Evolutionary conservation across 2,329 filamentous ascomycete genomes (phyloP).

Genomic region (Aureobasidium leucospermi): DNA sequence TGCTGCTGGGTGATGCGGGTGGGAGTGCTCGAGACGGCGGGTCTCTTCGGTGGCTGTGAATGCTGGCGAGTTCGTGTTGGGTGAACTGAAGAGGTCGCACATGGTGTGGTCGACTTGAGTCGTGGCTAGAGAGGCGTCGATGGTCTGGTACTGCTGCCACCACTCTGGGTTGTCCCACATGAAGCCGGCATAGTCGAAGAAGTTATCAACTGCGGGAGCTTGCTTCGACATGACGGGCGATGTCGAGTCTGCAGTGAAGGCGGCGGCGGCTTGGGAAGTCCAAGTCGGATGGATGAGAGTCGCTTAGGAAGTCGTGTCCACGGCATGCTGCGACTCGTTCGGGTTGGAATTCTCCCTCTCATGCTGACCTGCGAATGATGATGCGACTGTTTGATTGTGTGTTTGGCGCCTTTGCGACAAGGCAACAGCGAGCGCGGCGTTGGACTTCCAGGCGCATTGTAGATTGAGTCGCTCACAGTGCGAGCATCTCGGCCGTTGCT

Average conservation of each 20-base stretch:
- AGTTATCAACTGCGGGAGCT: not conserved
- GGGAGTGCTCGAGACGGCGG: too few species aligned
- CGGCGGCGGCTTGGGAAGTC: not conserved
- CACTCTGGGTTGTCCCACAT: not conserved
- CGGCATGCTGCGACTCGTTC: too few species aligned
- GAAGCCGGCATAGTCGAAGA: slow-evolving; percentile 13
- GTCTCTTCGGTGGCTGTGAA: not conserved
- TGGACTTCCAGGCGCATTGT: slow-evolving; percentile 40
- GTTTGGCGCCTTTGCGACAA: too few species aligned
- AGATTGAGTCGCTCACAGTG: slow-evolving; percentile 45
- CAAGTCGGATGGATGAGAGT: not conserved
- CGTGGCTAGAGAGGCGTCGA: not conserved
- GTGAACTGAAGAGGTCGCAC: not conserved
- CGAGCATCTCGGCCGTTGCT: slow-evolving; percentile 42
- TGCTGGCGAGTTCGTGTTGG: not conserved
- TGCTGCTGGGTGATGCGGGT: not conserved
- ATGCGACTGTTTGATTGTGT: too few species aligned
- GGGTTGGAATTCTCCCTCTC: too few species aligned
- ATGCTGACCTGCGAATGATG: too few species aligned
- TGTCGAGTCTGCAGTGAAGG: not conserved
- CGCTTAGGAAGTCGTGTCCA: not conserved
- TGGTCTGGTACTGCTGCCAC: not conserved
- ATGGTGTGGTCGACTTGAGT: not conserved
- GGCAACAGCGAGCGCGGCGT: not conserved
- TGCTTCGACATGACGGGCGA: not conserved